Conservation (phyloP, 2,329 filamentous ascomycete species). For the Pseudocercospora ulei region DNA sequence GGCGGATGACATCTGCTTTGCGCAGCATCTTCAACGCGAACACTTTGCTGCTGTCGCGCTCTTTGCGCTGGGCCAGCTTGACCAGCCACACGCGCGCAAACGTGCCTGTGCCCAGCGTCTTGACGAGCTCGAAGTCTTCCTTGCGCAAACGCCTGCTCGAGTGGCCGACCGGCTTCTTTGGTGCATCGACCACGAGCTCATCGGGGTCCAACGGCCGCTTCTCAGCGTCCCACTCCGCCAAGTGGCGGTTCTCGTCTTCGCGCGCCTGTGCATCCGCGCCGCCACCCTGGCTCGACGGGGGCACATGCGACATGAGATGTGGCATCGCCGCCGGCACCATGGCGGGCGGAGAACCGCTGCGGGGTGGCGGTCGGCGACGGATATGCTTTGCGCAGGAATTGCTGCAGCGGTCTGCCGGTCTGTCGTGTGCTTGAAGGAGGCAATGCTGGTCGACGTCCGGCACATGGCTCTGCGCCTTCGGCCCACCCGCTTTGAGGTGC, state of each 20-base stretch:
- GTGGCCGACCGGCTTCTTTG: conserved; percentile 41
- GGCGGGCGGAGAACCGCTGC: conserved; percentile 6
- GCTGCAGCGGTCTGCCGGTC: too few species aligned
- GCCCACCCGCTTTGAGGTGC: neutral
- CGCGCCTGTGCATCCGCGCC: conserved; percentile 31
- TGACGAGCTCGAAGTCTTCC: conserved; percentile 61
- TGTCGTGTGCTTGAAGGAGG: neutral
- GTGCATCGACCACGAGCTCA: conserved; percentile 38
- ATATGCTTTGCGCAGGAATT: too few species aligned
- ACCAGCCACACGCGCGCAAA: conserved; percentile 77
- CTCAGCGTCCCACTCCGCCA: conserved; percentile 42
- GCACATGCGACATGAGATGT: conserved; percentile 33
- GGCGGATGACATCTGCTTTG: conserved; percentile 58
- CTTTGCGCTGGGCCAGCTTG: conserved; percentile 47
- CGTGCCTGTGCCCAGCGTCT: conserved; percentile 65
- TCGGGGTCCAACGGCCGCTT: conserved; percentile 38
- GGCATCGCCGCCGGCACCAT: conserved; percentile 33
- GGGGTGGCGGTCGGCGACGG: neutral
- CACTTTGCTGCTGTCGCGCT: conserved; percentile 46
- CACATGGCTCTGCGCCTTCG: conserved; percentile 1
- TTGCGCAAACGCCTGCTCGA: conserved; percentile 41
- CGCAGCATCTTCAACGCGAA: conserved; percentile 73
- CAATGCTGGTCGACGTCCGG: conserved; percentile 1
- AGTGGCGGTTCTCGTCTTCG: conserved; percentile 41
- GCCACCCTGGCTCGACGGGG: conserved; percentile 31